Conservation (phyloP, 108 stramenopile species). For the Asterionellopsis glacialis region DNA sequence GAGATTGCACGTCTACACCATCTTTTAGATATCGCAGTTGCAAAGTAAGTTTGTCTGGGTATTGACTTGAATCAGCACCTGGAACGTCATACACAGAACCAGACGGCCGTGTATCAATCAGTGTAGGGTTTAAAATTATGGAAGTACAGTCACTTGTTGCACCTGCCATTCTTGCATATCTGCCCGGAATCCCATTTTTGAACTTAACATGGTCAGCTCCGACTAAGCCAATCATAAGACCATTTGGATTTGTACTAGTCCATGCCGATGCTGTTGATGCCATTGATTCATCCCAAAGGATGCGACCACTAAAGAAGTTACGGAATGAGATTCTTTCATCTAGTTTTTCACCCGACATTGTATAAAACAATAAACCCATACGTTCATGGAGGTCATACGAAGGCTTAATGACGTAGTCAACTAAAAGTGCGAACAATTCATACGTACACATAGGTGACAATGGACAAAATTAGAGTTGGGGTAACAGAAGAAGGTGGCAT, state of each 20-base stretch:
- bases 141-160: constrained; percentile 30
- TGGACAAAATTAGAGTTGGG: no score
- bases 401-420: constrained; percentile 63
- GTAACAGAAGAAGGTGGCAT: no score
- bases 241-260: constrained; percentile 39
- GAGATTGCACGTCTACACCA: constrained; percentile 36
- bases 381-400: constrained; percentile 51
- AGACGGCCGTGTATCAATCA: constrained; percentile 67
- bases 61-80: constrained; percentile 20
- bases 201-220: constrained; percentile 83
- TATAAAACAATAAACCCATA: constrained; percentile 55
- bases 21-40: constrained; percentile 70
- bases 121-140: constrained; percentile 59
- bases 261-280: constrained; percentile 50
- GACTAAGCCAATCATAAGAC: constrained; percentile 57
- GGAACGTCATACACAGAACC: constrained; percentile 26
- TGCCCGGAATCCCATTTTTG: constrained; percentile 57
- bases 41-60: constrained; percentile 44
- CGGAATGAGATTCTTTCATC: constrained; percentile 62
- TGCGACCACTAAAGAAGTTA: constrained; percentile 63
- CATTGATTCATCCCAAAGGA: constrained; percentile 83
- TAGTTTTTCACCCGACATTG: constrained; percentile 52
- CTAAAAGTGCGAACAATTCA: no score
- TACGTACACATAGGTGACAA: no score
- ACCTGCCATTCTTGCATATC: constrained; percentile 41